Conservation (phyloP, 306 rosid species). For the Dryas drummondii region DNA sequence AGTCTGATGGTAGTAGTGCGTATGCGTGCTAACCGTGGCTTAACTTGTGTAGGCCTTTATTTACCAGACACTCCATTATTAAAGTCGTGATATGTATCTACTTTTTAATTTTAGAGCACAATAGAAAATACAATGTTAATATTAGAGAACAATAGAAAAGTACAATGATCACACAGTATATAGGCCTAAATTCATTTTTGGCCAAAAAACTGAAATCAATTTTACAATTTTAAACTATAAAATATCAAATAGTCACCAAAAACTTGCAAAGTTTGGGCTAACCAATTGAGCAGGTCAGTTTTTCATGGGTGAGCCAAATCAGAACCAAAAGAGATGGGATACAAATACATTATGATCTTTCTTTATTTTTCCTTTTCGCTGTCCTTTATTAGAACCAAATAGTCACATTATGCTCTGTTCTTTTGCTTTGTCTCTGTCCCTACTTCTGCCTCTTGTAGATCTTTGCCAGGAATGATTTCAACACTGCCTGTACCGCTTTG, state of each 20-base stretch:
- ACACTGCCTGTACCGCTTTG: constrained; percentile 73
- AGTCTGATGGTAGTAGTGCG: too few relatives aligned
- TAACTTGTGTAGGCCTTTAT: too few relatives aligned
- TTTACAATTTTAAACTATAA: not conserved
- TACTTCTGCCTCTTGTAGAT: constrained; percentile 90
- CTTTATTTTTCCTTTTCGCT: not conserved
- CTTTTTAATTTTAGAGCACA: too few relatives aligned
- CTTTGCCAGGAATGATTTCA: constrained; percentile 86
- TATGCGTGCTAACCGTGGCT: too few relatives aligned
- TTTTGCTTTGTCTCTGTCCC: constrained; percentile 15
- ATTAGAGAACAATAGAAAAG: too few relatives aligned
- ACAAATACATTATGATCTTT: not conserved
- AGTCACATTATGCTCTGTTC: too few relatives aligned
- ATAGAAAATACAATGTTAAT: too few relatives aligned
- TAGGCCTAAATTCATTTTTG: not conserved
- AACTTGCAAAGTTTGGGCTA: not conserved
- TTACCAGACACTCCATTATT: too few relatives aligned
- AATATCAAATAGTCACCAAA: not conserved
- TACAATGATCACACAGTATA: not conserved
- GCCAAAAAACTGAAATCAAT: not conserved
- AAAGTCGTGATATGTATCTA: too few relatives aligned
- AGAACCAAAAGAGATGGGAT: not conserved
- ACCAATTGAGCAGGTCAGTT: not conserved
- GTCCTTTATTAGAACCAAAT: not conserved
- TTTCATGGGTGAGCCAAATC: not conserved